phyloP scores from a whole-genome alignment of 345 rosid genomes.

The Linum trigynum region DNA sequence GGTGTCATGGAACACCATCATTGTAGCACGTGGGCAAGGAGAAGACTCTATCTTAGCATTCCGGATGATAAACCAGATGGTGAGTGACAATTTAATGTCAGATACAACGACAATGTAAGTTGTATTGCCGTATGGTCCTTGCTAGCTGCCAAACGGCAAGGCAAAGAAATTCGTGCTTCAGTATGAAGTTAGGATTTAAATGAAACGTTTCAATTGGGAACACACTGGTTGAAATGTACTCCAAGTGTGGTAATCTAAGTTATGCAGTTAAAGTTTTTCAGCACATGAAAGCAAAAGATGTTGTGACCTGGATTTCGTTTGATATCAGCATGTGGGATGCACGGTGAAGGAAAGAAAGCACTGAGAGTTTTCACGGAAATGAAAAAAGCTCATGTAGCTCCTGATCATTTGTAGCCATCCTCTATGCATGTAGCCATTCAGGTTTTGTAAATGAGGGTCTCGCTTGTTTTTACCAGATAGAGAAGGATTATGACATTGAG shows the following conservation, averaged over 20 bases:
- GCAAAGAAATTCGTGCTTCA: conserved; percentile 56
- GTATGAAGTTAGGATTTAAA: conserved; percentile 43
- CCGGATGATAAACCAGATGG: conserved; percentile 36
- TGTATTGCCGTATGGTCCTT: conserved; percentile 49
- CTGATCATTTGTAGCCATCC: conserved; percentile 49
- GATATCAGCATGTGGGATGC: conserved; percentile 58
- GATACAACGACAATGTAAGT: conserved; percentile 42
- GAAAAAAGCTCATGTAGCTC: conserved; percentile 41
- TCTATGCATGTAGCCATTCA: conserved; percentile 71
- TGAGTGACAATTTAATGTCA: conserved; percentile 28
- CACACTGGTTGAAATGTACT: conserved; percentile 61
- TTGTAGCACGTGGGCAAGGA: conserved; percentile 41
- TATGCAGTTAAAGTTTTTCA: conserved; percentile 34
- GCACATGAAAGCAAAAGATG: conserved; percentile 46
- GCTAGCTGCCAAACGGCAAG: conserved; percentile 47
- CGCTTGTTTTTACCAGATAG: conserved; percentile 41
- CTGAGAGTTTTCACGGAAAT: conserved; percentile 36
- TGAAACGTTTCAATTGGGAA: conserved; percentile 37
- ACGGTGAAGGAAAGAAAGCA: conserved; percentile 52
- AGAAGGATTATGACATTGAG: conserved; percentile 32
- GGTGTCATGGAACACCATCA: conserved; percentile 55
- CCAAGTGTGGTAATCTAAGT: conserved; percentile 51
- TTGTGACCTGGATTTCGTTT: conserved; percentile 61
- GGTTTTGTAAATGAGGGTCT: conserved; percentile 65
- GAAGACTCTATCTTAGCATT: conserved; percentile 42